Evolutionary conservation across 192 early-diverging fungal genomes (phyloP), one percentile per base, ranked within the genome.

Genomic region (Piromyces finnis): DNA sequence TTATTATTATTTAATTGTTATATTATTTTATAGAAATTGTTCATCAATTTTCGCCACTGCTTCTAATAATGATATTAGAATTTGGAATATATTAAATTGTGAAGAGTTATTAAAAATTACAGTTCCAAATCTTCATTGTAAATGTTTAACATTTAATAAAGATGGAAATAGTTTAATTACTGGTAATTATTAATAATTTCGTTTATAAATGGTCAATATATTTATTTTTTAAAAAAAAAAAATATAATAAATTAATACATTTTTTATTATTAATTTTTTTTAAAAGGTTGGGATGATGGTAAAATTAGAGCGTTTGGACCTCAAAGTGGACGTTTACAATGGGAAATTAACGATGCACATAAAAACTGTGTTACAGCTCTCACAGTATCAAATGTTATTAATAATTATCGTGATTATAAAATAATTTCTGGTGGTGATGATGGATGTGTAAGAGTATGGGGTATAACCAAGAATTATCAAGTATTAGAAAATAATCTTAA

Each of bases 251-350:
- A n/a, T n/a, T n/a, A n/a, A n/a, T n/a, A n/a, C n/a, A n/a, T n/a
- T n/a, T n/a, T n/a, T n/a, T n/a, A n/a, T n/a, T n/a, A n/a, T n/a
- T n/a, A n/a, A n/a, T n/a, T n/a, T n/a, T n/a, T n/a, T n/a, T n/a
- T n/a, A n/a, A 85, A 80, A 80, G 89, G 89, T 7, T 90, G 89
- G 89, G 89, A 85, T 79, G 89, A 90, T 81, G 89, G 89, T 26
- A 90, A 90, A 79, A 90, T 90, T 81, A 82, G 89, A 22, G 89
- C 89, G 15, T 90, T 90, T 84, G 89, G 89, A 13, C 89, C 89
- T 16, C 89, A 90, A 79, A 85, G 81, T 77, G 89, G 89, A 11
- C 87, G 89, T 22, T 79, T 90, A 35, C 89, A 90, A 82, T 90
- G 86, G 78, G 88, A 86, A 81, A 89, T 90, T 78, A 82, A 86